A percentile compares a stretch with the other conserved stretches of the same genome.
Evolutionary conservation across 495 filamentous ascomycete genomes (phyloP).

Genomic region (Aspergillus coremiiformis): DNA sequence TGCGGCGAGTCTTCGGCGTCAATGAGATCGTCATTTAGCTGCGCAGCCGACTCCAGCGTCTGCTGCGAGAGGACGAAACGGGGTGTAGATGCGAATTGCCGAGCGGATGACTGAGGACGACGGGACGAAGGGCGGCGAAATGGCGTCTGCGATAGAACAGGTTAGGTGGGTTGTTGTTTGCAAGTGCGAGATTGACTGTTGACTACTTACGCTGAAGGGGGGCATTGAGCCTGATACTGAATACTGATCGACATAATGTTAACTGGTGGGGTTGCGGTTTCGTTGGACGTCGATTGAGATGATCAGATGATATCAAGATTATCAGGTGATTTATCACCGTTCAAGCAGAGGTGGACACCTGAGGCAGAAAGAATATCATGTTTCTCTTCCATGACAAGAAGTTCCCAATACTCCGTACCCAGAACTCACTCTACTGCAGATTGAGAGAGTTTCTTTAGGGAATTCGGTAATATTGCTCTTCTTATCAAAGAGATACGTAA

Average conservation of each 20-base stretch:
- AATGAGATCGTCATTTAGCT: constrained; percentile 14
- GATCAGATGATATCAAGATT: too few relatives aligned
- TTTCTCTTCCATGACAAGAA: too few relatives aligned
- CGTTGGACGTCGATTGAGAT: too few relatives aligned
- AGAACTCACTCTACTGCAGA: too few relatives aligned
- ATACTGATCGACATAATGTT: too few relatives aligned
- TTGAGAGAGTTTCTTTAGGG: too few relatives aligned
- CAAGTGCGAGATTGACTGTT: background rate
- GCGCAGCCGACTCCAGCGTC: constrained; percentile 3
- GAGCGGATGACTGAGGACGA: constrained; percentile 16
- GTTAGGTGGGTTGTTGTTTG: background rate
- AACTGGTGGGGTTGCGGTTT: background rate
- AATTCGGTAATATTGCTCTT: too few relatives aligned
- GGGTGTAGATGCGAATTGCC: constrained; percentile 38
- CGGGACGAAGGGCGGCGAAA: constrained; percentile 25
- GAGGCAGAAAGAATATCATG: too few relatives aligned
- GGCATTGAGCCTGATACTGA: constrained; percentile 3
- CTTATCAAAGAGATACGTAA: too few relatives aligned
- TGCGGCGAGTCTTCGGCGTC: constrained; percentile 15
- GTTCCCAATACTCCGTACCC: too few relatives aligned
- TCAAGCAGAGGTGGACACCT: too few relatives aligned
- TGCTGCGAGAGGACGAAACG: constrained; percentile 35
- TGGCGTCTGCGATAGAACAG: constrained; percentile 17
- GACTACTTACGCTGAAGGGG: background rate
- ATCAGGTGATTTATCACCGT: background rate